Conservation (phyloP, 371 early-diverging fungal genomes). For the Amoeboaphelidium protococcarum region DNA sequence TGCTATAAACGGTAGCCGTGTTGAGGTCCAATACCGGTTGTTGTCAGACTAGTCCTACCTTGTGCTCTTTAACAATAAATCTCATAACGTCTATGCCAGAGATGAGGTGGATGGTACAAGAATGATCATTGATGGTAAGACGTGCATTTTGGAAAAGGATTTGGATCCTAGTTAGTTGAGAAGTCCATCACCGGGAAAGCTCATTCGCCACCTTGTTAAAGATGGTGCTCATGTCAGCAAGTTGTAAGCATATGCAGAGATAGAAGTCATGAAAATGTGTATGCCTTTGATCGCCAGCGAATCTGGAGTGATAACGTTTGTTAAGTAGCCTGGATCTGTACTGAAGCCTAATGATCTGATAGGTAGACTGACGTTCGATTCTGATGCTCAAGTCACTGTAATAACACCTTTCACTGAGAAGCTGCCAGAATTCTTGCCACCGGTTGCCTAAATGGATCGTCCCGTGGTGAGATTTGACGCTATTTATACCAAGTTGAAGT, state of each 20-base stretch:
- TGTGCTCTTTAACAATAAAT: slow-evolving; percentile 57
- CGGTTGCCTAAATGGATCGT: slow-evolving; percentile 8
- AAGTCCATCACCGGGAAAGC: slow-evolving; percentile 86
- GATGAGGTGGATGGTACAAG: slow-evolving; percentile 69
- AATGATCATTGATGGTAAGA: slow-evolving; percentile 70
- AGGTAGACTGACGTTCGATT: slow-evolving; percentile 68
- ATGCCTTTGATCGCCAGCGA: slow-evolving; percentile 81
- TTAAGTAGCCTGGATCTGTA: slow-evolving; percentile 64
- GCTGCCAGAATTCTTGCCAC: slow-evolving; percentile 49
- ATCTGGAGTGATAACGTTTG: slow-evolving; percentile 64
- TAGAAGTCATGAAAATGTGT: slow-evolving; percentile 99
- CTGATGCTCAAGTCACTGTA: slow-evolving; percentile 67
- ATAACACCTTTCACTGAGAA: slow-evolving; percentile 65
- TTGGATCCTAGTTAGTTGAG: slow-evolving; percentile 82
- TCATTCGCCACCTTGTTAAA: slow-evolving; percentile 67
- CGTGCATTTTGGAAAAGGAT: slow-evolving; percentile 75
- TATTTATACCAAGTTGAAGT: too few species aligned
- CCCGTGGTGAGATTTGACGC: too few species aligned
- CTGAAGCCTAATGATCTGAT: slow-evolving; percentile 75
- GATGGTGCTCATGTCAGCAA: slow-evolving; percentile 67
- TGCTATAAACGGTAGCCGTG: slow-evolving; percentile 39
- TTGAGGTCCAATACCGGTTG: slow-evolving; percentile 46
- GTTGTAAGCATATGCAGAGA: slow-evolving; percentile 84
- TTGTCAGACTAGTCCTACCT: slow-evolving; percentile 81
- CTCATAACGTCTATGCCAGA: slow-evolving; percentile 64